phyloP scores from a whole-genome alignment of 2,329 filamentous ascomycete species.

The Hymenoscyphus infarciens region DNA sequence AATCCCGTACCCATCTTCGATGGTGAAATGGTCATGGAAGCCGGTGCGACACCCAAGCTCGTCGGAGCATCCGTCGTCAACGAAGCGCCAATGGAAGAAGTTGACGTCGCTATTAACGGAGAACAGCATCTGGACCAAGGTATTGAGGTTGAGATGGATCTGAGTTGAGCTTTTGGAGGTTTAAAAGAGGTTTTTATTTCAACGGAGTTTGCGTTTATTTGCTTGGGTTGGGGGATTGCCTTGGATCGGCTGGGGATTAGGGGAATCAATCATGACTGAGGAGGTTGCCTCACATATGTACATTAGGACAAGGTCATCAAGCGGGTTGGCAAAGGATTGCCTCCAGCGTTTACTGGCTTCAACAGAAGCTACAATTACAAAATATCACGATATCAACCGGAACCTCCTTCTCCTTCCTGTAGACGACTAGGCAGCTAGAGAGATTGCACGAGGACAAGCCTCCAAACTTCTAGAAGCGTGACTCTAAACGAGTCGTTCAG shows the following conservation, averaged over 20 bases:
- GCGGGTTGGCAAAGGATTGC: background rate
- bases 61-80: slow-evolving; percentile 16
- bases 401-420: too few relatives aligned
- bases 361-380: background rate
- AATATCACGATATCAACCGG: background rate
- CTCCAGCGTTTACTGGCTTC: background rate
- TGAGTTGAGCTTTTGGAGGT: slow-evolving; percentile 34
- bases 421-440: too few relatives aligned
- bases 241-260: background rate
- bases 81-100: slow-evolving; percentile 14
- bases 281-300: slow-evolving; percentile 1
- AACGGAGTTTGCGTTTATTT: slow-evolving; percentile 6
- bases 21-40: slow-evolving; percentile 48
- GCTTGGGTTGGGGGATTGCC: background rate
- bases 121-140: slow-evolving; percentile 16
- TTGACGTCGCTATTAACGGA: slow-evolving; percentile 14
- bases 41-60: slow-evolving; percentile 41
- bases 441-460: too few relatives aligned
- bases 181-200: slow-evolving; percentile 7
- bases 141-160: slow-evolving; percentile 42
- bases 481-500: too few relatives aligned
- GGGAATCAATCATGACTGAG: background rate
- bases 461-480: too few relatives aligned
- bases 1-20: slow-evolving; percentile 56
- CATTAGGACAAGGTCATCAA: background rate